A percentile compares a stretch with the other conserved stretches of the same genome.
These are phyloP conservation scores for Pezicula radicicola DNA, from an alignment of 2,329 filamentous ascomycete species.

Conservation along the genomic window DNA sequence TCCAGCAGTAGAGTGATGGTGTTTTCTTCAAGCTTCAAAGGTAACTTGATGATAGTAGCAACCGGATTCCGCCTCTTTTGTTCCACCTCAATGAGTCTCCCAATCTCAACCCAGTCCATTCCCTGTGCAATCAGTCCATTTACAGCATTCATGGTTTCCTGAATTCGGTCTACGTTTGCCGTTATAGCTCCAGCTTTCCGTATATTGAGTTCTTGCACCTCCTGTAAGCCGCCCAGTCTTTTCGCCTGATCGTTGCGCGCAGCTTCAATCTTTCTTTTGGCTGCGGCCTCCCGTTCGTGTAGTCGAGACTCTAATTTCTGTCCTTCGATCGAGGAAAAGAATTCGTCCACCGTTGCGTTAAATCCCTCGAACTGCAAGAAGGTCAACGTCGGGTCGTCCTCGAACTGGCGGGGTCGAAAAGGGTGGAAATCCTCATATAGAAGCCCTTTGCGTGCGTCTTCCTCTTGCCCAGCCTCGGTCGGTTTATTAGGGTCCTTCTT, in stretches of 20 bases:
- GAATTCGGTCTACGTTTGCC: slow-evolving; percentile 84
- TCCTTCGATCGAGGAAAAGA: slow-evolving; percentile 94
- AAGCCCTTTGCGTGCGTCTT: slow-evolving; percentile 39
- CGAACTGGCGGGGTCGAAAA: slow-evolving; percentile 79
- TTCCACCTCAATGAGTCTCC: slow-evolving; percentile 82
- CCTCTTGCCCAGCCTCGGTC: slow-evolving; percentile 29
- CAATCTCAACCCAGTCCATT: slow-evolving; percentile 97
- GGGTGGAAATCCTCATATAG: slow-evolving; percentile 96
- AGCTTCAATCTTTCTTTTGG: slow-evolving; percentile 81
- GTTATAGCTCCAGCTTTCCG: slow-evolving; percentile 89
- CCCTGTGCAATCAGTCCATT: slow-evolving; percentile 89
- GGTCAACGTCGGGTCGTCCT: slow-evolving; percentile 59
- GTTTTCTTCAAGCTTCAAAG: slow-evolving; percentile 87
- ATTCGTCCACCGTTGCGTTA: slow-evolving; percentile 92
- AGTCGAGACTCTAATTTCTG: slow-evolving; percentile 85
- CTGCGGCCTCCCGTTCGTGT: slow-evolving; percentile 75
- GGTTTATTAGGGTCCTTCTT: slow-evolving; percentile 45
- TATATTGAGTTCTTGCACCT: slow-evolving; percentile 77
- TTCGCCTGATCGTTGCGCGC: slow-evolving; percentile 80
- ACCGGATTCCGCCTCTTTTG: slow-evolving; percentile 79
- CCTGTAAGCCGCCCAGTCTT: slow-evolving; percentile 78
- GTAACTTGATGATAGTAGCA: slow-evolving; percentile 80
- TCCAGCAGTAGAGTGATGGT: slow-evolving; percentile 76
- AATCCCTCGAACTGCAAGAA: slow-evolving; percentile 80
- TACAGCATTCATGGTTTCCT: slow-evolving; percentile 89